phyloP scores from a whole-genome alignment of 2,329 filamentous ascomycete species.

The Xylariaceae sp. region DNA sequence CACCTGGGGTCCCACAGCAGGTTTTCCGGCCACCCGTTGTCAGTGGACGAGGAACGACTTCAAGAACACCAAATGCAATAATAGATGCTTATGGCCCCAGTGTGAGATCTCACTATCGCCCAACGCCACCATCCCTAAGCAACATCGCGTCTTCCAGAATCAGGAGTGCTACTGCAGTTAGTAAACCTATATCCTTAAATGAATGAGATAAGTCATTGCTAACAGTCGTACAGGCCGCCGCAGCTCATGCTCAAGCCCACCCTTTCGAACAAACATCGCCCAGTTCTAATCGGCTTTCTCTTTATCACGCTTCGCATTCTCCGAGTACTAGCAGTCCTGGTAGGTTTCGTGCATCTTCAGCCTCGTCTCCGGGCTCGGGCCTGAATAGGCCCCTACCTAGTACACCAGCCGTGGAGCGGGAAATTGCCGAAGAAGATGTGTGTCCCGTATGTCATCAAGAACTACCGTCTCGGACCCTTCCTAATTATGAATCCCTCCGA shows the following conservation, averaged over 20 bases:
- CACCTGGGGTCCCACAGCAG: slow-evolving; percentile 41
- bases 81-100: slow-evolving; percentile 1
- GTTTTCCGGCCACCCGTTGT: slow-evolving; percentile 23
- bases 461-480: slow-evolving; percentile 53
- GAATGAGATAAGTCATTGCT: neutral
- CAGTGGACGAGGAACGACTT: slow-evolving; percentile 32
- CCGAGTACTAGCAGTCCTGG: neutral
- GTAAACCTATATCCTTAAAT: slow-evolving; percentile 21
- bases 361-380: slow-evolving; percentile 37
- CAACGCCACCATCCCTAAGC: slow-evolving; percentile 24
- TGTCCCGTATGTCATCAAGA: slow-evolving; percentile 72
- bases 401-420: slow-evolving; percentile 37
- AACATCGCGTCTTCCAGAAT: slow-evolving; percentile 28
- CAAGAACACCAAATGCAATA: slow-evolving; percentile 42
- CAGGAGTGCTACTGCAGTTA: slow-evolving; percentile 49
- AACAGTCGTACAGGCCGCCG: slow-evolving; percentile 23
- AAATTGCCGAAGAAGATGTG: slow-evolving; percentile 67
- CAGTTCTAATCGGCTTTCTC: neutral
- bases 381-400: slow-evolving; percentile 28
- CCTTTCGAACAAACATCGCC: neutral
- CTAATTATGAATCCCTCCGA: slow-evolving; percentile 50
- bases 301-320: neutral
- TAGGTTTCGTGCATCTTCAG: slow-evolving; percentile 25
- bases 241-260: slow-evolving; percentile 21
- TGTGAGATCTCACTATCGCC: slow-evolving; percentile 23